A percentile compares a stretch with the other conserved stretches of the same genome.
Conservation (phyloP, 2,329 filamentous ascomycete species). For the Cladosporium colombiae region DNA sequence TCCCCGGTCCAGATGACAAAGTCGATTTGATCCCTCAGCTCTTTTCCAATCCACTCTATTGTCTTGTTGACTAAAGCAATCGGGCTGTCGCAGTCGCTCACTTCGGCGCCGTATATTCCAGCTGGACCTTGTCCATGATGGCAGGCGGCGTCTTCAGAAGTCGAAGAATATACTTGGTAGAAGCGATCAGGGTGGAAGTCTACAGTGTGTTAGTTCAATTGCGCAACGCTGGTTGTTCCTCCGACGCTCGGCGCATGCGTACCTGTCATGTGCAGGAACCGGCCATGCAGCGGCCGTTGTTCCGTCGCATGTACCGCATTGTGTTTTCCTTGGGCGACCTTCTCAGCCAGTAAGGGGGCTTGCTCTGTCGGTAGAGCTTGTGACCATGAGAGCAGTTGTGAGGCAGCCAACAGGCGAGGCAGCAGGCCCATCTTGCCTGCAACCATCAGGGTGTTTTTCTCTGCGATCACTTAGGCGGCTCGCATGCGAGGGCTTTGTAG, state of each 20-base stretch:
- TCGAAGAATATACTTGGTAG: conserved; percentile 78
- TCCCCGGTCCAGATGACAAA: conserved; percentile 45
- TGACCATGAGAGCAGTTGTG: conserved; percentile 2
- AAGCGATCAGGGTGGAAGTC: conserved; percentile 90
- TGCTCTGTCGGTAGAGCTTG: conserved; percentile 12
- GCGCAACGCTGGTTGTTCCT: conserved; percentile 22
- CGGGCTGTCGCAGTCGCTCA: conserved; percentile 85
- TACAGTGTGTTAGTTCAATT: conserved; percentile 40
- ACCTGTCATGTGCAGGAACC: conserved; percentile 90
- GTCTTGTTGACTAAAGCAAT: conserved; percentile 80
- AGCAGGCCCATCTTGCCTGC: conserved; percentile 13
- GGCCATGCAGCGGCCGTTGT: conserved; percentile 52
- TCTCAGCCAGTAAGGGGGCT: conserved; percentile 1
- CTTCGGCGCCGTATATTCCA: conserved; percentile 81
- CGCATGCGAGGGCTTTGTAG: neutral
- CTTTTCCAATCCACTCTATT: conserved; percentile 75
- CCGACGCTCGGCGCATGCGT: conserved; percentile 34
- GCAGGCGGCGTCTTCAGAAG: conserved; percentile 68
- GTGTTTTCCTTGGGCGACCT: neutral
- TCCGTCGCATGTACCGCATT: conserved; percentile 16
- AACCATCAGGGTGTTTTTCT: conserved; percentile 20
- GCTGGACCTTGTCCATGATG: conserved; percentile 76
- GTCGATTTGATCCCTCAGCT: conserved; percentile 41
- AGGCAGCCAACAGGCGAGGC: conserved; percentile 11
- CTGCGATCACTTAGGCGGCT: neutral